Percentiles rank a stretch among this genome's conserved stretches.
Conservation (phyloP, 2,329 filamentous ascomycete genomes). For the Clonostachys chloroleuca region DNA sequence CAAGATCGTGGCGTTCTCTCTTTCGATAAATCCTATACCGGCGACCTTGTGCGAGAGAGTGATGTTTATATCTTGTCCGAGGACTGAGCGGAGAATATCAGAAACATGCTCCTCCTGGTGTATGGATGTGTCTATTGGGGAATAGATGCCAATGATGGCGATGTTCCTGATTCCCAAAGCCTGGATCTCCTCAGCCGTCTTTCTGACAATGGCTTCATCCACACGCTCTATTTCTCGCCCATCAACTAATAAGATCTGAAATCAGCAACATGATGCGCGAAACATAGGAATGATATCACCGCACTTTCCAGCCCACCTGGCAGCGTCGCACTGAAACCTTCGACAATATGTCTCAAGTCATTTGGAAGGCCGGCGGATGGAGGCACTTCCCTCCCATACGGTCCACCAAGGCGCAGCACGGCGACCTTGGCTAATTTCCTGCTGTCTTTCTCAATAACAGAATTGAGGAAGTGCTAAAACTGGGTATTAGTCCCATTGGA, state of each 20-base stretch:
- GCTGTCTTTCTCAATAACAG: slow-evolving; percentile 38
- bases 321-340: slow-evolving; percentile 32
- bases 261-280: too few species aligned
- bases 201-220: slow-evolving; percentile 26
- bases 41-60: slow-evolving; percentile 38
- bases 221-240: slow-evolving; percentile 34
- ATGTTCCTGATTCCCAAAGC: slow-evolving; percentile 27
- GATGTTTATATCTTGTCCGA: slow-evolving; percentile 25
- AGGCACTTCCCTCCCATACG: slow-evolving; percentile 35
- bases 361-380: slow-evolving; percentile 40
- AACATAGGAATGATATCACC: too few species aligned
- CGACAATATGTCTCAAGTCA: slow-evolving; percentile 29
- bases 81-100: slow-evolving; percentile 11
- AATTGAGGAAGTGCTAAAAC: slow-evolving; percentile 38
- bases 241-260: slow-evolving; percentile 14
- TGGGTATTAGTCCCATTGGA: too few species aligned
- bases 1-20: slow-evolving; percentile 52
- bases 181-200: slow-evolving; percentile 22
- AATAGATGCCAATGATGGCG: slow-evolving; percentile 39
- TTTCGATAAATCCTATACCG: slow-evolving; percentile 33
- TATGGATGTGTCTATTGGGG: slow-evolving; percentile 34
- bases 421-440: slow-evolving; percentile 36
- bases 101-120: slow-evolving; percentile 33
- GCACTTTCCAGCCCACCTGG: slow-evolving; percentile 39
- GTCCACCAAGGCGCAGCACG: slow-evolving; percentile 38